Conservation (phyloP, 805 yeast genomes). For the Candida mattraensis region DNA sequence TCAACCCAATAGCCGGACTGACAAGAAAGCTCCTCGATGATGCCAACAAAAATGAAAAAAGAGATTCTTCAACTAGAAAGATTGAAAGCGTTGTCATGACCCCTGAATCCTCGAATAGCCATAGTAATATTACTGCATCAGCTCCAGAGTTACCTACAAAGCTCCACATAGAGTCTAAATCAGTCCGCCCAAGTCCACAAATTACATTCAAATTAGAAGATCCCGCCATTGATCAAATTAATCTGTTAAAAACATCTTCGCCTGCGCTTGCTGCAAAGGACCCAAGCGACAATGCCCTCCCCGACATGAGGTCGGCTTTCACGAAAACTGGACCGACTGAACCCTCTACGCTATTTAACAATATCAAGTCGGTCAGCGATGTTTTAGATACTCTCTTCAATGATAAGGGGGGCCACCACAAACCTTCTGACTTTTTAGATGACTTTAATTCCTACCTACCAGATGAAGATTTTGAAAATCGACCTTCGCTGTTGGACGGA, state of each 20-base stretch:
- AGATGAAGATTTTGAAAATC: not conserved
- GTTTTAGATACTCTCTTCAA: conserved; percentile 10
- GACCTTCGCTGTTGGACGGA: not conserved
- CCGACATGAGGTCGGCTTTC: too few relatives aligned
- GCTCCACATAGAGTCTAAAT: too few relatives aligned
- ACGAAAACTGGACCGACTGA: too few relatives aligned
- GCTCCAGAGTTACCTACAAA: too few relatives aligned
- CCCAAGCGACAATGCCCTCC: too few relatives aligned
- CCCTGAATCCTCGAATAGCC: conserved; percentile 1
- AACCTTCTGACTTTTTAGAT: conserved; percentile 8
- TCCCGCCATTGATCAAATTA: not conserved
- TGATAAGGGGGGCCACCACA: conserved; percentile 1
- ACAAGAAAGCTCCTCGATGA: conserved; percentile 17
- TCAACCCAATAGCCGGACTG: conserved; percentile 28
- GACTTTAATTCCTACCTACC: conserved; percentile 4
- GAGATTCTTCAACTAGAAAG: too few relatives aligned
- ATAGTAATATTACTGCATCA: too few relatives aligned
- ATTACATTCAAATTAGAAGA: conserved; percentile 1
- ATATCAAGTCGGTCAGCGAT: conserved; percentile 8
- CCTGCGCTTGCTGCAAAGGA: too few relatives aligned
- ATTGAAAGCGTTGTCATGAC: too few relatives aligned
- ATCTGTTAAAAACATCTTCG: too few relatives aligned
- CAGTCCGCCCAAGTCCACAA: too few relatives aligned
- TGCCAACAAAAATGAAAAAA: not conserved
- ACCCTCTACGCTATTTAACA: conserved; percentile 4